A percentile compares a stretch with the other conserved stretches of the same genome.
Evolutionary conservation across 192 early-diverging fungal genomes (phyloP).

Genomic region (Linnemannia zychae): DNA sequence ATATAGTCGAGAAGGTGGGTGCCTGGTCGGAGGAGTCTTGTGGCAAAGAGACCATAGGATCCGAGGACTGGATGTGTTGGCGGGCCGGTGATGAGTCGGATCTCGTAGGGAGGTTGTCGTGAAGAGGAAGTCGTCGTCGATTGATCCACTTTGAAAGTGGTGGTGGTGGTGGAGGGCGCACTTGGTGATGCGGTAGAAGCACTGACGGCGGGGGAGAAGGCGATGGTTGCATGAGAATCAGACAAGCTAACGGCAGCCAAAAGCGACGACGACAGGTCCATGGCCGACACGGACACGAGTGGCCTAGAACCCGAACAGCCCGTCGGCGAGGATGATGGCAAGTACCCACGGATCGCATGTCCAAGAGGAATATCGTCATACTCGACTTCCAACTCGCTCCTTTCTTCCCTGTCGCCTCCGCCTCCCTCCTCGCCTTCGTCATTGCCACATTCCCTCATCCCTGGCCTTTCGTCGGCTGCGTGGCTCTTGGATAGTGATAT

Average conservation of each 20-base stretch:
- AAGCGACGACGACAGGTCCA: constrained; percentile 1
- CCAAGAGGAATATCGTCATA: constrained; percentile 49
- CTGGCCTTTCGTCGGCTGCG: background rate
- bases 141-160: background rate
- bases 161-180: background rate
- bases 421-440: constrained; percentile 7
- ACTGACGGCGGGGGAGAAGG: background rate
- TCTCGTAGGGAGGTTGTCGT: constrained; percentile 19
- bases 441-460: background rate
- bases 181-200: background rate
- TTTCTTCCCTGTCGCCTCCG: background rate
- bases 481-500: background rate
- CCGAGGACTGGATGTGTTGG: constrained; percentile 42
- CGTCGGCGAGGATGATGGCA: background rate
- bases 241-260: background rate
- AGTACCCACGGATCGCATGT: constrained; percentile 32
- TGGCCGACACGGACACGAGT: background rate
- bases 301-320: background rate
- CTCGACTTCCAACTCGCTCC: constrained; percentile 17
- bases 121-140: background rate
- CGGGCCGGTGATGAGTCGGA: constrained; percentile 33
- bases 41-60: constrained; percentile 48
- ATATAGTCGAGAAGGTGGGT: constrained; percentile 48
- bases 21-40: constrained; percentile 28
- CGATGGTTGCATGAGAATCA: background rate